These are phyloP conservation scores for Oenanthe javanica DNA, from an alignment of 140 eudicot species.

Conservation along the genomic window DNA sequence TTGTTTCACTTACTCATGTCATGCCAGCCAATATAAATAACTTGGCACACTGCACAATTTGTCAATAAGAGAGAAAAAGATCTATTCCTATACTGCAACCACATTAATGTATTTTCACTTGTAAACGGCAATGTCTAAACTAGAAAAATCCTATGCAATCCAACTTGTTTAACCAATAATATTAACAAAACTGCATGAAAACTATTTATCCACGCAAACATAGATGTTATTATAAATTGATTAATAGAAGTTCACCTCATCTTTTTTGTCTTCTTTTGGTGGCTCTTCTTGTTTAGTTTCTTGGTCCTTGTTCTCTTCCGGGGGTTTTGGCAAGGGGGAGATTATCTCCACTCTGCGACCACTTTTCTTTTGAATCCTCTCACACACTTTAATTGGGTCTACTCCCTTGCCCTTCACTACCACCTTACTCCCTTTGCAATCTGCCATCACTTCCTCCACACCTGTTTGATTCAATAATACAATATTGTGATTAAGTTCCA, in stretches of 20 bases:
- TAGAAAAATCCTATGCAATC: not conserved
- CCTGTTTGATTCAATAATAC: slow-evolving; percentile 24
- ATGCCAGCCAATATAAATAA: slow-evolving; percentile 13
- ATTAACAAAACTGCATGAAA: not conserved
- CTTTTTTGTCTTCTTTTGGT: slow-evolving; percentile 52
- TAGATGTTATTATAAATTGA: not conserved
- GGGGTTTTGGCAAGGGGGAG: slow-evolving; percentile 62
- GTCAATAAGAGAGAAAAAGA: not conserved
- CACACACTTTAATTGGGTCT: slow-evolving; percentile 53
- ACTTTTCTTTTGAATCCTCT: slow-evolving; percentile 61
- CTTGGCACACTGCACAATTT: slow-evolving; percentile 14
- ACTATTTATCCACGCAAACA: too few relatives aligned
- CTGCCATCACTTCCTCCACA: slow-evolving; percentile 66
- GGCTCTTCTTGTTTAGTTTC: slow-evolving; percentile 23
- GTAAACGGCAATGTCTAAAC: not conserved
- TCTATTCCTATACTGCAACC: not conserved
- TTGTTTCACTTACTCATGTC: slow-evolving; percentile 21
- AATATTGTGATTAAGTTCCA: not conserved
- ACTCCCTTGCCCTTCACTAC: slow-evolving; percentile 61
- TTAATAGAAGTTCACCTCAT: slow-evolving; percentile 25
- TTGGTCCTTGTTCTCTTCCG: slow-evolving; percentile 25
- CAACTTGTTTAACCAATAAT: not conserved
- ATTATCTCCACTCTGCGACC: slow-evolving; percentile 61
- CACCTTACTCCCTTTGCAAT: slow-evolving; percentile 64
- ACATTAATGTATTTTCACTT: not conserved